Base-by-base conservation (phyloP, 352 stramenopile species). In the Pythium rishiriense region DNA sequence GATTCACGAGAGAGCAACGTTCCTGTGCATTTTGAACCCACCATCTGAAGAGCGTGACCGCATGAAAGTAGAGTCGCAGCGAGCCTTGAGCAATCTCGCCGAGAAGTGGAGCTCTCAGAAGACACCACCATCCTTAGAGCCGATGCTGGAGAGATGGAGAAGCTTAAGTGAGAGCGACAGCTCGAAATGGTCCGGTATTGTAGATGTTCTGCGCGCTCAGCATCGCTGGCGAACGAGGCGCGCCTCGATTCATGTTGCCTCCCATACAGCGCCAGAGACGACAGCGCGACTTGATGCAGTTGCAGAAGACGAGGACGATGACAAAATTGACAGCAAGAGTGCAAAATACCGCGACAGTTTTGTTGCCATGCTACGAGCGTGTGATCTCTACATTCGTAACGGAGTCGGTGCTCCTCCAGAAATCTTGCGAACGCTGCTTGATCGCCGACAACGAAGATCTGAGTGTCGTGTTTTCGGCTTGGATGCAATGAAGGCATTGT, bases 81-180 rank as follows among this genome's bases (percentile, higher is more conserved):
- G 83, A 26, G 87, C 87, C 1, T 64, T 96, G 1, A 90, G 83
- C 41, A 91, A 96, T 49, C 64, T 96, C 31, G 87, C 87, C 11
- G 85, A 96, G 47, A 96, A 96, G 35, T 96, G 87, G 87, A 93
- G 83, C 56, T 59, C 85, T 2, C 80, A 94, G 48, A 91, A 90
- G 46, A 93, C 87, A 1, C 85, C 84, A 28, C 87, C 87, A 15
- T 92, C 81, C 1, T 62, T 96, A 29, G 81, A 96, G 41, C 87
- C 87, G 10, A 94, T 96, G 85, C 76, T 94, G 29, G 87, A 96
- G 53, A 72, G 87, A 11, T 96, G 87, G 87, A 87, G 87, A 69
- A 90, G 76, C 10, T 45, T 96, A 28, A 63, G 78, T 10, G 77
- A 94, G 54, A 76, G 71, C 10, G 87, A 96, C 51, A 90, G 79